Evolutionary conservation across 163 green algal genomes (phyloP), one percentile per base, ranked within the genome.

Genomic region (Scenedesmus sp.): DNA sequence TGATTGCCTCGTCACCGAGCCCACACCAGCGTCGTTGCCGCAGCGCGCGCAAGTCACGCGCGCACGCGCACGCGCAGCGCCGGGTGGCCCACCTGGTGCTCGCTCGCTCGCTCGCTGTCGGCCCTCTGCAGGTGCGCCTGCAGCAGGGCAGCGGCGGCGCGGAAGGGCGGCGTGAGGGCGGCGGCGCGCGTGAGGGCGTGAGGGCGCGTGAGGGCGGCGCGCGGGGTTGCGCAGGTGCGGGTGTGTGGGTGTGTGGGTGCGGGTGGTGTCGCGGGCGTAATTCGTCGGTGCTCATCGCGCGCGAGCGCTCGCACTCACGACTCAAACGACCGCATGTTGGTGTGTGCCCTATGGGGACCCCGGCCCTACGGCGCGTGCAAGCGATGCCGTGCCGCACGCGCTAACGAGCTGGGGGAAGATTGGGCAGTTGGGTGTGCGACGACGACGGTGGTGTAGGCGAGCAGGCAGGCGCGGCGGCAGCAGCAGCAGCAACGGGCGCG

Each of bases 261-360:
- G 36, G 17, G 14, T 9, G 51, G 5, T 73, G 62, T 74, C 31
- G 60, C 63, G 70, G 63, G 63, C 53, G n/a, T 63, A 82, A 82
- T 82, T 82, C 75, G 75, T 82, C 75, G 26, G 71, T 70, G 75
- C 63, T 76, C 75, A 82, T 60, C 20, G 66, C 66, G 29, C 66
- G 26, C n/a, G n/a, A 24, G 53, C 36, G 50, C 24, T 82, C 33
- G 64, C 75, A 70, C 75, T 54, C 62, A 82, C 75, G 75, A 82
- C 75, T 82, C 75, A 82, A 82, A 42, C n/a, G 45, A 42, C 63
- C 51, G 75, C 63, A 29, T 24, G 63, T 82, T n/a, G 53, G 39
- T 82, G 44, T 76, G 22, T 56, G 75, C 75, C 75, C 75, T 60
- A 62, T 82, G 63, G 75, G 75, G 75, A 82, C 70, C 63, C 63